A percentile compares a stretch with the other conserved stretches of the same genome.
Evolutionary conservation across 768 basidiomycete species (phyloP).

Genomic region (Mycena haematopus): DNA sequence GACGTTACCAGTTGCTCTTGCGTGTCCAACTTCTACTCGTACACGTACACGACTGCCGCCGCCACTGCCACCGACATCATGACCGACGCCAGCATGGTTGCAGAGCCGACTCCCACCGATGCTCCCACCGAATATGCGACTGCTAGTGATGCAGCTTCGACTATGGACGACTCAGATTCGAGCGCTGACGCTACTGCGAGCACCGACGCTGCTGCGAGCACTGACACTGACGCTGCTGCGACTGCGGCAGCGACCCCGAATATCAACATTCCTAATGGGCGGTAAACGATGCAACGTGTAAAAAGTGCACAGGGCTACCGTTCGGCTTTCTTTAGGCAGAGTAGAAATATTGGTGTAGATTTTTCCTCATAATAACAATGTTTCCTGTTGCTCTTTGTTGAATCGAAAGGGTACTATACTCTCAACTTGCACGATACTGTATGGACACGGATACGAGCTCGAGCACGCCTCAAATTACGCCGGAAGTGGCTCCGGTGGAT

Average conservation of each 20-base stretch:
- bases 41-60: not conserved
- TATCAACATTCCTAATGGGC: constrained; percentile 39
- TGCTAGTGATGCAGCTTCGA: constrained; percentile 20
- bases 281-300: not conserved
- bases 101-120: constrained; percentile 27
- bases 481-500: constrained; percentile 39
- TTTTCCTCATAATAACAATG: not conserved
- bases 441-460: constrained; percentile 31
- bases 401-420: not conserved
- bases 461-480: constrained; percentile 28
- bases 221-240: constrained; percentile 4
- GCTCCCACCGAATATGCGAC: constrained; percentile 16
- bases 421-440: not conserved
- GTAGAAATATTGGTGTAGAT: not conserved
- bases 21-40: constrained; percentile 22
- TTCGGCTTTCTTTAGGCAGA: not conserved
- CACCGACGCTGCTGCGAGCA: not conserved
- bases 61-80: not conserved
- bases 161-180: constrained; percentile 6
- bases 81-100: not conserved
- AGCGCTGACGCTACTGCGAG: constrained; percentile 1
- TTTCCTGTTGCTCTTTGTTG: not conserved
- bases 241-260: constrained; percentile 29
- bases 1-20: constrained; percentile 51
- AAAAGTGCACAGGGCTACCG: not conserved